Conservation (phyloP, 139 green algal genomes). For the Raphidocelis subcapitata region DNA sequence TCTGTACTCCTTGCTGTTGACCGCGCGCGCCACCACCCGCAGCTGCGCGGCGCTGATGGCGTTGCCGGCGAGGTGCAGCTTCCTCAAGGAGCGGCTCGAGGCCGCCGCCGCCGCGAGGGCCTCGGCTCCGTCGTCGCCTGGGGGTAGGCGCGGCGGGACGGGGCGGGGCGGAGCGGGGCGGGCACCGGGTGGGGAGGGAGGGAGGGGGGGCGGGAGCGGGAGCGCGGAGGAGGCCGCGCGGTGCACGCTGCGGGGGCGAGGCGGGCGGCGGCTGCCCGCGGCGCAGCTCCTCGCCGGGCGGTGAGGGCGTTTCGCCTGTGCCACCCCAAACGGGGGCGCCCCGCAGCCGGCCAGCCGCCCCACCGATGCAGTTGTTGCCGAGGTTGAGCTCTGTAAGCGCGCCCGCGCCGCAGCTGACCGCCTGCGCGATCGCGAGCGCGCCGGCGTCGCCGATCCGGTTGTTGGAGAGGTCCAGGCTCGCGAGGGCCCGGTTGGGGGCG, state of each 20-base stretch:
- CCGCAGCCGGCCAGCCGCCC: too few species aligned
- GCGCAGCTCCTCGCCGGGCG: background rate
- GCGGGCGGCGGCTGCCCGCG: too few species aligned
- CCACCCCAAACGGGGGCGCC: too few species aligned
- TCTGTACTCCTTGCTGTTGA: background rate
- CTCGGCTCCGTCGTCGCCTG: constrained; percentile 26
- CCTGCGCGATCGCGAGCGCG: constrained; percentile 18
- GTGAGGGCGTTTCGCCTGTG: too few species aligned
- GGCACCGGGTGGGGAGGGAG: background rate
- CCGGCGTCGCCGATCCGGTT: constrained; percentile 27
- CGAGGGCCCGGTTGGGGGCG: constrained; percentile 5
- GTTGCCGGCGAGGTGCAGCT: constrained; percentile 33
- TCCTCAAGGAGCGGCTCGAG: constrained; percentile 21
- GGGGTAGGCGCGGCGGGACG: background rate
- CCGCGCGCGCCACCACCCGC: constrained; percentile 17
- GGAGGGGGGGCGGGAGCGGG: too few species aligned
- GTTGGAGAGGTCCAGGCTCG: constrained; percentile 27
- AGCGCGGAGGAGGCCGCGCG: too few species aligned
- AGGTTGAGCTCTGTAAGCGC: constrained; percentile 27
- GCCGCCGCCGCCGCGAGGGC: constrained; percentile 40
- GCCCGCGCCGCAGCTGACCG: constrained; percentile 13
- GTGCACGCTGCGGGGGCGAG: too few species aligned
- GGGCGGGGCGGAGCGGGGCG: background rate
- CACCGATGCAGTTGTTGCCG: constrained; percentile 35
- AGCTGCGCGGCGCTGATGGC: constrained; percentile 14